Evolutionary conservation across 2,329 filamentous ascomycete species (phyloP), one percentile per base, ranked within the genome.

Genomic region (Aspergillus fructus): DNA sequence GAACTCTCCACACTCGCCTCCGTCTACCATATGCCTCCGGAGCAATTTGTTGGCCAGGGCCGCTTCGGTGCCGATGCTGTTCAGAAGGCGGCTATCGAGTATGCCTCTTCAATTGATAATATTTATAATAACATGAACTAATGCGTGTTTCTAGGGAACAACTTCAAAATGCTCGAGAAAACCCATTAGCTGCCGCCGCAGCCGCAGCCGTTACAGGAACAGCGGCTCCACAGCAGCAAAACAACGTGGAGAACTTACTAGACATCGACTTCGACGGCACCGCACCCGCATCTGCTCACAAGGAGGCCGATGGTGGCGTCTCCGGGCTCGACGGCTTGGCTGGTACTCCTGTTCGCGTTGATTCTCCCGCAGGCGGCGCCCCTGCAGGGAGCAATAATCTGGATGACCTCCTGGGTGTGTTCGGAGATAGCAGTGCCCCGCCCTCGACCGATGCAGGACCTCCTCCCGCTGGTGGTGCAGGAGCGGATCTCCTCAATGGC

Each of bases 1-100:
- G 93, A 99, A 74, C 85, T 99, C 33, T 97, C 93, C 12, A 97
- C 94, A 9, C 84, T 99, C 30, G 92, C 94, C 7, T 97, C 93
- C 1, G 94, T 99, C 21, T 99, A 99, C 78, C 94, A 99, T 84
- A 97, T 96, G 78, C 93, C 93, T 8, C 93, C 94, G 45, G 91
- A 96, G 82, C 92, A 93, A n/a, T 99, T 99, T 75, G 89, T 99
- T 57, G 94, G 94, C 65, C 92, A 96, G 76, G 94, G 94, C 42
- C 88, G 93, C 45, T 97, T 91, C 66, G 94, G 93, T 39, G 93
- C 94, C 49, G 93, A 96, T 74, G 92, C 91, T 59, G 91, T 99
- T 69, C 94, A 97, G 76, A 89, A 89, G 64, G 93, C 93, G 50
- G 94, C 94, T 59, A 96, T 99, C 71, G 93, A 96, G 79, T 83